Percentiles rank a stretch among this genome's conserved stretches.
phyloP scores from a whole-genome alignment of 2,329 filamentous ascomycete genomes.

The Alternaria consortialis region DNA sequence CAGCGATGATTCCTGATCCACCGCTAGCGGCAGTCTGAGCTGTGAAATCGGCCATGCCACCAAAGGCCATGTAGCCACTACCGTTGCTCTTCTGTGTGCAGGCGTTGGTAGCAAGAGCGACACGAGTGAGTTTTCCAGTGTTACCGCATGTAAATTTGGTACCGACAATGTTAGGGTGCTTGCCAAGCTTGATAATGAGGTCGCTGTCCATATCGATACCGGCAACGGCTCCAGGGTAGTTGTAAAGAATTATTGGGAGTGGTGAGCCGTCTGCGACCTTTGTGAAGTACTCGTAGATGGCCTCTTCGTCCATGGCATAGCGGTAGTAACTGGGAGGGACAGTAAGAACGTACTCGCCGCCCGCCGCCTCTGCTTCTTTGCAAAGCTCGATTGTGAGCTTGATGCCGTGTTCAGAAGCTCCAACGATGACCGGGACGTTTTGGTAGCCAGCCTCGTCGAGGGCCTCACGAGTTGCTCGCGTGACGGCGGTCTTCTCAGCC shows the following conservation, averaged over 20 bases:
- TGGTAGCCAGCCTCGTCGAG: constrained; percentile 81
- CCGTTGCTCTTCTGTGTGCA: constrained; percentile 66
- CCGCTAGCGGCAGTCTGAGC: constrained; percentile 81
- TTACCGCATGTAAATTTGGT: constrained; percentile 94
- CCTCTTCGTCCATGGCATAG: constrained; percentile 75
- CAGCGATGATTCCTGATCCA: constrained; percentile 84
- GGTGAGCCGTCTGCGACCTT: constrained; percentile 78
- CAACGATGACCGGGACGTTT: constrained; percentile 81
- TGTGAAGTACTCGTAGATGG: constrained; percentile 77
- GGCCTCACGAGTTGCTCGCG: constrained; percentile 79
- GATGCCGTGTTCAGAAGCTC: constrained; percentile 82
- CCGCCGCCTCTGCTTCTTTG: constrained; percentile 71
- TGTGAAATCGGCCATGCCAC: constrained; percentile 88
- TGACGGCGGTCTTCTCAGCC: constrained; percentile 79
- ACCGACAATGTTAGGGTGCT: constrained; percentile 84
- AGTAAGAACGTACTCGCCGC: constrained; percentile 81
- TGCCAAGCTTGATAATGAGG: constrained; percentile 78
- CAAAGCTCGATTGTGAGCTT: constrained; percentile 80
- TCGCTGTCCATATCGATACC: constrained; percentile 93
- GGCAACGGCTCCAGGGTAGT: constrained; percentile 86
- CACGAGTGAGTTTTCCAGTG: constrained; percentile 86
- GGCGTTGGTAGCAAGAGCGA: constrained; percentile 76
- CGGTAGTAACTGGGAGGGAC: constrained; percentile 87
- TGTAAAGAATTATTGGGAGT: constrained; percentile 85
- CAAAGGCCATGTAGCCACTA: constrained; percentile 79